Percentiles rank a stretch among this genome's conserved stretches.
These are phyloP conservation scores for Trifolium fragiferum DNA, from an alignment of 306 rosid species.

Conservation along the genomic window DNA sequence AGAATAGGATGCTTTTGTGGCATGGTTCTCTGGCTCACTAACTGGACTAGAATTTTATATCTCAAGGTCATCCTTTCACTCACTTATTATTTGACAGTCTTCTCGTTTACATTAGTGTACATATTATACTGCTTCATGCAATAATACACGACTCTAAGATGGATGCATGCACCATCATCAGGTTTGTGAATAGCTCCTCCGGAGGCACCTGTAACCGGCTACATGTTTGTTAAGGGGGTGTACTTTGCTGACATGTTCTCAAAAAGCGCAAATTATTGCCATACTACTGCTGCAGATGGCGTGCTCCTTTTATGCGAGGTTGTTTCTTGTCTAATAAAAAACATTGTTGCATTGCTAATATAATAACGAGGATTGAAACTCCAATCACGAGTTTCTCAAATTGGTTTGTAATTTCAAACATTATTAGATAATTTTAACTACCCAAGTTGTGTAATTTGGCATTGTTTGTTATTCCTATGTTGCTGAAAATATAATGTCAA, in stretches of 20 bases:
- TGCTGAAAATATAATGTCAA: slow-evolving; percentile 8
- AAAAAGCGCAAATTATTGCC: slow-evolving; percentile 96
- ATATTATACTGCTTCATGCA: slow-evolving; percentile 22
- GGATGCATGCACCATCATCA: slow-evolving; percentile 45
- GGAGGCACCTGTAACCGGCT: slow-evolving; percentile 93
- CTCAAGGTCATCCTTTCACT: slow-evolving; percentile 70
- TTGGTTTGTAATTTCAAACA: slow-evolving; percentile 22
- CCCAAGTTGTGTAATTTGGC: slow-evolving; percentile 30
- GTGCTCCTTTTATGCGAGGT: slow-evolving; percentile 97
- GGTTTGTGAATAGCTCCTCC: slow-evolving; percentile 99
- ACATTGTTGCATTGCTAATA: slow-evolving; percentile 13
- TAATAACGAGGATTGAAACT: slow-evolving; percentile 27
- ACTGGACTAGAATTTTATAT: slow-evolving; percentile 97
- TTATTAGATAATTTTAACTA: slow-evolving; percentile 27
- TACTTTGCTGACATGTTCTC: slow-evolving; percentile 99
- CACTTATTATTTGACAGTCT: slow-evolving; percentile 24
- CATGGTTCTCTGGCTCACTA: slow-evolving; percentile 97
- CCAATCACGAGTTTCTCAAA: slow-evolving; percentile 28
- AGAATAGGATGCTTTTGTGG: slow-evolving; percentile 92
- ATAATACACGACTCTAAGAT: slow-evolving; percentile 32
- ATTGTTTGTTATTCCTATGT: slow-evolving; percentile 32
- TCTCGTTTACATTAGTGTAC: slow-evolving; percentile 28
- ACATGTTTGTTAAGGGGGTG: slow-evolving; percentile 97
- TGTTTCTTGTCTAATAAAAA: slow-evolving; percentile 41
- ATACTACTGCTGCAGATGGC: slow-evolving; percentile 64